Evolutionary conservation across 805 yeast genomes (phyloP).

Genomic region (Myxozyma vanderwaltii): DNA sequence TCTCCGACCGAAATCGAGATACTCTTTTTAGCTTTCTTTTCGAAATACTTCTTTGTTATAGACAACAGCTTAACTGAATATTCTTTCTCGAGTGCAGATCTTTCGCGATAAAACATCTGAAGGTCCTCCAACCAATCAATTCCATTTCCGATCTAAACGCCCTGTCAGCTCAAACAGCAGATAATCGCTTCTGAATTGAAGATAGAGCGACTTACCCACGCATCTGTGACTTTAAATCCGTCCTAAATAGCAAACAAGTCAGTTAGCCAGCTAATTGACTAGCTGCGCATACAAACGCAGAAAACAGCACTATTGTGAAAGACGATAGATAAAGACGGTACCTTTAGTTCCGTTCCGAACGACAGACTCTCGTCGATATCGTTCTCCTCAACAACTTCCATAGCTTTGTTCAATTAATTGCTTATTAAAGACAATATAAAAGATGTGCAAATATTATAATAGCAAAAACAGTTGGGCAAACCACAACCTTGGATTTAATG

Average conservation of each 20-base stretch:
- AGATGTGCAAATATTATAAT: not conserved
- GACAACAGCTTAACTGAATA: slow-evolving; percentile 68
- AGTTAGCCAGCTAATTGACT: too few species aligned
- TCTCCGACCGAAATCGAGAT: slow-evolving; percentile 84
- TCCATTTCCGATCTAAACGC: slow-evolving; percentile 52
- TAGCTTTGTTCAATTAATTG: not conserved
- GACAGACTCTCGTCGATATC: slow-evolving; percentile 28
- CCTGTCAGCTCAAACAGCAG: not conserved
- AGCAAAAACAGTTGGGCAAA: too few species aligned
- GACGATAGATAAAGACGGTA: slow-evolving; percentile 11
- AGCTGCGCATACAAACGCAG: too few species aligned
- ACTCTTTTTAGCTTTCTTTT: slow-evolving; percentile 70
- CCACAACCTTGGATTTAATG: too few species aligned
- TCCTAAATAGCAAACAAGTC: slow-evolving; percentile 49
- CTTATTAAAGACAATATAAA: not conserved
- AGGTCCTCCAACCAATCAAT: slow-evolving; percentile 75
- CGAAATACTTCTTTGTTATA: slow-evolving; percentile 68
- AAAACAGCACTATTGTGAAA: not conserved
- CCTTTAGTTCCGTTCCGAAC: slow-evolving; percentile 43
- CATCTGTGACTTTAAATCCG: slow-evolving; percentile 71
- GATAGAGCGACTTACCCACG: slow-evolving; percentile 58
- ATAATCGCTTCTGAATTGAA: not conserved
- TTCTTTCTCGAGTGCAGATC: slow-evolving; percentile 81
- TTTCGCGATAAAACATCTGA: slow-evolving; percentile 78
- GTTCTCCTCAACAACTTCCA: slow-evolving; percentile 26